Conservation (phyloP, 768 basidiomycete species). For the Clitopilus hobsonii region DNA sequence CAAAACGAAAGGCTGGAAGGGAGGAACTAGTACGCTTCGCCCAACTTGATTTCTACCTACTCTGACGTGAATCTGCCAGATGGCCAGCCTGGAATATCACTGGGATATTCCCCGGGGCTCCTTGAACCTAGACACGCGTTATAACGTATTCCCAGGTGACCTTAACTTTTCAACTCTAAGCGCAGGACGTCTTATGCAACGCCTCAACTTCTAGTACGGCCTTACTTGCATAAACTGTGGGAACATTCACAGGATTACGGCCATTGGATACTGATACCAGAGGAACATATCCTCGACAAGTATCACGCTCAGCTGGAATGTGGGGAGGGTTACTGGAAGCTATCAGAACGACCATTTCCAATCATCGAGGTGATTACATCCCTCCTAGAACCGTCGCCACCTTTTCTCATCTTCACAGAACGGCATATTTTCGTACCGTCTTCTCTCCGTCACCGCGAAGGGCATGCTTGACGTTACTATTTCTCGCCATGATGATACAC, state of each 20-base stretch:
- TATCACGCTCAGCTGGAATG: not conserved
- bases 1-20: not conserved
- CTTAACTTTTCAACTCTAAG: not conserved
- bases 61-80: not conserved
- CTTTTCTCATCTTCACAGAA: not conserved
- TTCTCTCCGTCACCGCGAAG: not conserved
- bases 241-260: not conserved
- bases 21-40: not conserved
- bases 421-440: not conserved
- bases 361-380: not conserved
- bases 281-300: slow-evolving; percentile 2
- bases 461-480: not conserved
- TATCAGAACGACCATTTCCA: not conserved
- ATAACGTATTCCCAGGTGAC: slow-evolving; percentile 13
- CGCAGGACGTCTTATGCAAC: not conserved
- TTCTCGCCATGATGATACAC: not conserved
- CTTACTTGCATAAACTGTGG: not conserved
- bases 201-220: not conserved
- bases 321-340: not conserved
- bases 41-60: not conserved
- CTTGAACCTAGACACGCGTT: slow-evolving; percentile 12
- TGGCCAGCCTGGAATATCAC: slow-evolving; percentile 12
- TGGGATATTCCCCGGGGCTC: slow-evolving; percentile 9
- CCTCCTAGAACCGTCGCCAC: not conserved
- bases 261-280: slow-evolving; percentile 8